Evolutionary conservation across 345 rosid species (phyloP), one percentile per base, ranked within the genome.

Genomic region (Sonneratia caseolaris): DNA sequence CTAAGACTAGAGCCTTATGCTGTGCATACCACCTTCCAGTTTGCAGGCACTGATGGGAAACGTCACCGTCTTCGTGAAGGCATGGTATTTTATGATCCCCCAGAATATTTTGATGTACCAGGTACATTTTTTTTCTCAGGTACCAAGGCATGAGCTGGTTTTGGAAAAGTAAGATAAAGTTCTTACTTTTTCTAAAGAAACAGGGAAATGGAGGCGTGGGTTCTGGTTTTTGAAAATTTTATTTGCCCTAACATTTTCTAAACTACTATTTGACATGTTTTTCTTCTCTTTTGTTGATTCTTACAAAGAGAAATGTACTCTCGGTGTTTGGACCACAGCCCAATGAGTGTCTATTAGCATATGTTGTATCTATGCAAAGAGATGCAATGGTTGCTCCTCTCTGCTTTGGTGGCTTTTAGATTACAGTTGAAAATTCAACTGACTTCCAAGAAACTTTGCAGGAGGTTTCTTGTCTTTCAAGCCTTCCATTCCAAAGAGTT

Each of bases 1-100:
- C 89, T 95, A 43, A 88, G 91, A 70, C 80, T 95, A 82, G 91
- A 92, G 77, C 96, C 99, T 62, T 95, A 90, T 69, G 98, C 98
- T 12, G 75, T 95, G 79, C 99, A 95, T 81, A 95, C 99, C 76
- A 95, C 99, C 22, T 95, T 90, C 80, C 99, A 95, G 70, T 95
- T 88, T 83, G 98, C 84, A 67, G 99, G 97, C 67, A 95, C 99
- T 4, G 99, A 90, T 71, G 99, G 99, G 73, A 92, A 92, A 86
- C 93, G 99, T 59, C 98, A 95, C 69, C 87, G 99, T 70, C 79
- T 95, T 72, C 88, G 99, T 70, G 99, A 95, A 71, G 97, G 81
- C 75, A 92, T 83, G 94, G 80, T 84, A 70, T 95, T 95, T 79
- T 90, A 84, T 82, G 98, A 95, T 80, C 92, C 91, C 48, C 90